Base-by-base conservation (phyloP, 495 filamentous ascomycete species). In the Darksidea phi region DNA sequence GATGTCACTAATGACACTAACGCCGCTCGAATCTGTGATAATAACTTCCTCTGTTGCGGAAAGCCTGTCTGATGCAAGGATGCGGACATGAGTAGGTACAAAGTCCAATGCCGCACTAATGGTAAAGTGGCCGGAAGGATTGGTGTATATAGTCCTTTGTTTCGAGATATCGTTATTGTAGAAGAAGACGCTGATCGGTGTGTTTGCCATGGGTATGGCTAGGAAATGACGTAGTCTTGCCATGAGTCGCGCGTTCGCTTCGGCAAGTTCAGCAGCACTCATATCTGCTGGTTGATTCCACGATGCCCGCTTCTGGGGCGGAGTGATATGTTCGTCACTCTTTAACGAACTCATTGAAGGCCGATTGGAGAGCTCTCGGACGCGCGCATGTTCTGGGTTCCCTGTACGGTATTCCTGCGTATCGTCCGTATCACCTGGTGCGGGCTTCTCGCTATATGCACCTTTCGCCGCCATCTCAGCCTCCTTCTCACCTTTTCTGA, bases 1-100 rank as follows among this genome's bases (percentile, higher is more conserved):
- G 59, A 99, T 92, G 67, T 99, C 94, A 70, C 90, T 97, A 68
- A 99, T 97, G 53, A 99, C 56, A 69, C 92, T 97, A 63, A 99
- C 80, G 21, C 94, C 94, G n/a, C 72, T 77, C 0, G 88, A 81
- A 53, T 95, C 87, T 17, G 88, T 89, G 25, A 96, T 78, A 38
- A 83, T 77, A 36, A 97, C 80, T 13, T 85, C 80, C 61, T 90
- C 86, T 0, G 85, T 87, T 7, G 83, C 84, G 10, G 91, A 96
- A 5, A 99, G 78, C 37, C 86, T 81, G 72, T 96, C 91, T 17
- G 86, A 94, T 12, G 90, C 94, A 20, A 97, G 75, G 1, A 97
- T 86, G 23, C 90, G 83, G 21, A 96, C 84, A 64, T 96, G 85
- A 0, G 91, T 97, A 0, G 94, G 94, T 3, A 95, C 77, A 70